Conservation (phyloP, 306 rosid species). For the Parietaria judaica region DNA sequence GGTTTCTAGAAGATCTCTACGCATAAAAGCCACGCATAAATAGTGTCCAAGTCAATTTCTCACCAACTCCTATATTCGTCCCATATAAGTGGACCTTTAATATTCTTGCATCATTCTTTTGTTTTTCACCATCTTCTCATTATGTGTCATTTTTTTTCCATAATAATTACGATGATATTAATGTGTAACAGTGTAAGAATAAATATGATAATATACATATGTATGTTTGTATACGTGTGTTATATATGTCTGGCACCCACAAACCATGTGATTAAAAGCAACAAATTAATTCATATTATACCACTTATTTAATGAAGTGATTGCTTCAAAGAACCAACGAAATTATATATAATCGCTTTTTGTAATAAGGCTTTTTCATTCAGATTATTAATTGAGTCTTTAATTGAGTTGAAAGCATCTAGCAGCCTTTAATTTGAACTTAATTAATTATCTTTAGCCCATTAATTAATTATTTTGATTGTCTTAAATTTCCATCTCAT, state of each 20-base stretch:
- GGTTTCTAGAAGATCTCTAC: constrained; percentile 42
- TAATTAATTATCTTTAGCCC: no score
- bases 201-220: no score
- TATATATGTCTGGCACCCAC: neutral
- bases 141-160: neutral
- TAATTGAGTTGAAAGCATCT: no score
- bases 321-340: neutral
- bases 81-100: neutral
- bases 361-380: neutral
- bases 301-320: neutral
- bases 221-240: neutral
- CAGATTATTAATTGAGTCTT: no score
- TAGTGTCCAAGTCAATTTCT: constrained; percentile 35
- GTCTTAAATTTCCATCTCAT: no score
- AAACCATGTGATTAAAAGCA: neutral
- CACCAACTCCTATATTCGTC: constrained; percentile 44
- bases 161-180: neutral
- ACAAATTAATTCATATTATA: no score
- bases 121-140: neutral
- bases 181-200: no score
- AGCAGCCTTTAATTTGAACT: no score
- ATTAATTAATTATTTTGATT: no score
- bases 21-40: constrained; percentile 32
- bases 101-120: neutral
- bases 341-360: no score